Evolutionary conservation across 2,329 filamentous ascomycete species (phyloP).

Genomic region (Teratosphaeria pseudoeucalypti): DNA sequence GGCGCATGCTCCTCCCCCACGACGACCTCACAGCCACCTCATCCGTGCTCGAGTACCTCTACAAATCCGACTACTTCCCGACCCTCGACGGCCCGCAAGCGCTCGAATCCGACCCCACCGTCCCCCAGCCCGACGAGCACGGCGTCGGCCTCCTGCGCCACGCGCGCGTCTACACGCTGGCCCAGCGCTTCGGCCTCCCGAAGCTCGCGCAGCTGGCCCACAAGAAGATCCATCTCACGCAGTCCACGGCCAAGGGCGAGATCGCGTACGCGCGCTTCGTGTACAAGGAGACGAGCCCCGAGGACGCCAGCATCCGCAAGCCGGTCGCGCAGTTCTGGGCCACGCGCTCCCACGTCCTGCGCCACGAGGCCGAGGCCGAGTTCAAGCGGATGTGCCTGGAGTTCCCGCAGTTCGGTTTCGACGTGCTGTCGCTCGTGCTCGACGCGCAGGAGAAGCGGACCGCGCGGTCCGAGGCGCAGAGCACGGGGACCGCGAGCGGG

Average conservation of each 20-base stretch:
- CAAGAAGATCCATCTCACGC: conserved; percentile 85
- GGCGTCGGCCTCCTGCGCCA: conserved; percentile 79
- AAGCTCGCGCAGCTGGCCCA: conserved; percentile 66
- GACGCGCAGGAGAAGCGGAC: conserved; percentile 40
- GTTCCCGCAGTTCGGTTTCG: conserved; percentile 84
- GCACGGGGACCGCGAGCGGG: conserved; percentile 25
- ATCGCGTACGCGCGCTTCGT: conserved; percentile 87
- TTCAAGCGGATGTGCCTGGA: conserved; percentile 79
- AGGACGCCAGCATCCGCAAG: conserved; percentile 64
- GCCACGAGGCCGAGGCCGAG: conserved; percentile 75
- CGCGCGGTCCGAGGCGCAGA: conserved; percentile 26
- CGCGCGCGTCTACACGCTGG: conserved; percentile 80
- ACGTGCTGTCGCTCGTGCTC: conserved; percentile 62
- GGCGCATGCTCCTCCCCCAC: conserved; percentile 55
- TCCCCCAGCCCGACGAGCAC: conserved; percentile 61
- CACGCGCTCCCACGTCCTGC: conserved; percentile 64
- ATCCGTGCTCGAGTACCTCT: conserved; percentile 73
- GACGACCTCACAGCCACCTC: conserved; percentile 65
- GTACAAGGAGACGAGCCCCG: conserved; percentile 61
- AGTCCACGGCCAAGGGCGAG: conserved; percentile 78
- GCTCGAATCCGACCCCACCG: conserved; percentile 58
- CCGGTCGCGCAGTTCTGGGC: conserved; percentile 91
- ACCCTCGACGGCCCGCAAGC: conserved; percentile 46
- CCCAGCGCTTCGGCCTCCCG: conserved; percentile 59
- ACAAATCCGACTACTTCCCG: conserved; percentile 81